These are phyloP conservation scores for Lactarius sp. DNA, from an alignment of 768 basidiomycete species.

Conservation along the genomic window DNA sequence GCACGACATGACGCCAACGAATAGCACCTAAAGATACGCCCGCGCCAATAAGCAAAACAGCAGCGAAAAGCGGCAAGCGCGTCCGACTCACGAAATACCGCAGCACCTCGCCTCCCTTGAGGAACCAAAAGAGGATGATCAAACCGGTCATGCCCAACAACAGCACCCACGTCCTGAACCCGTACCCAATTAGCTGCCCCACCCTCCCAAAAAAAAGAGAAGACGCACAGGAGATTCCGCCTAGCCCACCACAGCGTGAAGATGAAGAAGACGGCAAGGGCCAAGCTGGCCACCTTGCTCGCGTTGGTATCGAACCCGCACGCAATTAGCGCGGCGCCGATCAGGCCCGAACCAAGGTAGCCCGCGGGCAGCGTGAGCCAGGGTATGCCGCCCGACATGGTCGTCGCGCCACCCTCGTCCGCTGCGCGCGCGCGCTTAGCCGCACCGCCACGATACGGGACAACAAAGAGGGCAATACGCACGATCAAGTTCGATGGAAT, in stretches of 20 bases:
- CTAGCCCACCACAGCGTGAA: conserved; percentile 88
- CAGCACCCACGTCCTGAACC: conserved; percentile 64
- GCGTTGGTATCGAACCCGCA: conserved; percentile 89
- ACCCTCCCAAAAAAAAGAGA: background rate
- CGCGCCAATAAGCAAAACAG: background rate
- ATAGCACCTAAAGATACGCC: conserved; percentile 51
- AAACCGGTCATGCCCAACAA: conserved; percentile 77
- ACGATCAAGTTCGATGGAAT: conserved; percentile 87
- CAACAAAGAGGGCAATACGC: conserved; percentile 31
- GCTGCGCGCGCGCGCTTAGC: conserved; percentile 38
- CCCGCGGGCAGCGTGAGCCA: conserved; percentile 84
- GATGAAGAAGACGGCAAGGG: conserved; percentile 80
- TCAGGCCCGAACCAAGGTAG: conserved; percentile 79
- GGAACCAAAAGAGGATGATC: conserved; percentile 81
- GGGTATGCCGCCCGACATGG: conserved; percentile 80
- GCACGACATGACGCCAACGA: conserved; percentile 84
- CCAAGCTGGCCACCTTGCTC: conserved; percentile 76
- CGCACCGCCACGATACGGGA: background rate
- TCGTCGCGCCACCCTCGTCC: conserved; percentile 83
- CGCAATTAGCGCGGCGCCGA: conserved; percentile 82
- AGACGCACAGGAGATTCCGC: conserved; percentile 60
- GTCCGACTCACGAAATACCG: conserved; percentile 58
- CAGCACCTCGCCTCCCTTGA: conserved; percentile 65
- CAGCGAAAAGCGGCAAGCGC: background rate
- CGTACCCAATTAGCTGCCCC: background rate